Base-by-base conservation (phyloP, 306 rosid species). In the Citrullus colocynthis region DNA sequence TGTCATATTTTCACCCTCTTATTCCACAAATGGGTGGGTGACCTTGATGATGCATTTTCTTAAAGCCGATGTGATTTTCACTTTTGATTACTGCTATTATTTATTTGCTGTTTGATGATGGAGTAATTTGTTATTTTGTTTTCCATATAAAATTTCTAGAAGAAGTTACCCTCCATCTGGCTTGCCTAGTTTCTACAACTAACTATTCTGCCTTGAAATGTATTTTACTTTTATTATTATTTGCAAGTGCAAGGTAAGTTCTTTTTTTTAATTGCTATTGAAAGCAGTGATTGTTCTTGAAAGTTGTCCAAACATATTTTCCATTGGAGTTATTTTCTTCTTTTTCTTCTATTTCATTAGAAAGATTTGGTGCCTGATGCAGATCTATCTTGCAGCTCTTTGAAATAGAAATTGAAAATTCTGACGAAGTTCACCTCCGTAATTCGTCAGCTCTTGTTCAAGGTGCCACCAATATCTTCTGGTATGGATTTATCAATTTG, bases 401-500 rank as follows among this genome's bases (percentile, higher is more conserved):
- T 91, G 97, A 96, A 86, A 92, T 80, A 71, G 90, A 96, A 75
- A 84, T 92, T 71, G 93, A 88, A 80, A 87, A 87, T 67, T 87
- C 93, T 41, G 99, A 96, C 42, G 99, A 96, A 75, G 97, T 92
- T 75, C 98, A 92, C 65, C 98, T 96, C 66, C 97, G 98, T 51
- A 91, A 91, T 85, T 92, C 99, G 75, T 91, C 96, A 82, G 99
- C 99, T 81, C 90, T 96, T 87, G 94, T 91, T 86, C 91, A 96
- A 91, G 99, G 99, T 78, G 97, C 96, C 80, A 87, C 97, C 75
- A 86, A 92, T 84, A 89, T 90, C 83, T 96, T 92, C 93, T 96
- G 99, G 99, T 96, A 92, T n/a, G 92, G 79, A 45, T 78, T 81
- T 72, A 54, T 42, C 56, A 30, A 52, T 52, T 67, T 70, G n/a